A percentile compares a stretch with the other conserved stretches of the same genome.
phyloP scores from a whole-genome alignment of 2,329 filamentous ascomycete genomes.

The Fusarium coffeatum region DNA sequence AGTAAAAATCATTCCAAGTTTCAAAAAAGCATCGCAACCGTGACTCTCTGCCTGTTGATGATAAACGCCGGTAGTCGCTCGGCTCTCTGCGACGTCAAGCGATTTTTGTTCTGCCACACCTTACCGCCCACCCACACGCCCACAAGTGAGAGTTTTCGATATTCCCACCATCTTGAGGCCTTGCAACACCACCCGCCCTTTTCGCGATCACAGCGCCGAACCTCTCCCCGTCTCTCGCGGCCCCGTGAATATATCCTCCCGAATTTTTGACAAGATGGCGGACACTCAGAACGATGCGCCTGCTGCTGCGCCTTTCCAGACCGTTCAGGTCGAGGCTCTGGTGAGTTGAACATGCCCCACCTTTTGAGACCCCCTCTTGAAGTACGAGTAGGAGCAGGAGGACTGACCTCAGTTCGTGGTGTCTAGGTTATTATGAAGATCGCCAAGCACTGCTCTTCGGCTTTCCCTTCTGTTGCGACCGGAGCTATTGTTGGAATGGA shows the following conservation, averaged over 20 bases:
- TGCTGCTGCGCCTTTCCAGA: constrained; percentile 72
- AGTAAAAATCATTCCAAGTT: background rate
- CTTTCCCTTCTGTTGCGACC: constrained; percentile 89
- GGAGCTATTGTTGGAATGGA: constrained; percentile 96
- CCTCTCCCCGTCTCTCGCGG: constrained; percentile 40
- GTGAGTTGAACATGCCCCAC: constrained; percentile 67
- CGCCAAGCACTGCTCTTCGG: constrained; percentile 90
- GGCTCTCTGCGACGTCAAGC: constrained; percentile 6
- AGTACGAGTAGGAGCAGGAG: constrained; percentile 36
- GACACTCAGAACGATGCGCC: constrained; percentile 67
- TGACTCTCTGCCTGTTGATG: constrained; percentile 6
- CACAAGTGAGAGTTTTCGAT: constrained; percentile 60
- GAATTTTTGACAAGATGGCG: constrained; percentile 62
- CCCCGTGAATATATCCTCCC: constrained; percentile 40
- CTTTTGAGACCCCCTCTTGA: constrained; percentile 44
- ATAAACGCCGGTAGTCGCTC: constrained; percentile 12
- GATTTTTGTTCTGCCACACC: constrained; percentile 51
- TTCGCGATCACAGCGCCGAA: constrained; percentile 45
- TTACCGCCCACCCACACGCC: constrained; percentile 59
- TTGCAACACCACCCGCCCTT: constrained; percentile 46
- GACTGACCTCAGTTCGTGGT: constrained; percentile 35
- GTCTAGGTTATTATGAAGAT: constrained; percentile 94
- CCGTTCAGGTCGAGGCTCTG: constrained; percentile 94
- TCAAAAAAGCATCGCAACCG: background rate
- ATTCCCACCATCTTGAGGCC: constrained; percentile 51